Evolutionary conservation across 2,329 filamentous ascomycete genomes (phyloP), one percentile per base, ranked within the genome.

Genomic region (Pseudopyrenochaeta lycopersici): DNA sequence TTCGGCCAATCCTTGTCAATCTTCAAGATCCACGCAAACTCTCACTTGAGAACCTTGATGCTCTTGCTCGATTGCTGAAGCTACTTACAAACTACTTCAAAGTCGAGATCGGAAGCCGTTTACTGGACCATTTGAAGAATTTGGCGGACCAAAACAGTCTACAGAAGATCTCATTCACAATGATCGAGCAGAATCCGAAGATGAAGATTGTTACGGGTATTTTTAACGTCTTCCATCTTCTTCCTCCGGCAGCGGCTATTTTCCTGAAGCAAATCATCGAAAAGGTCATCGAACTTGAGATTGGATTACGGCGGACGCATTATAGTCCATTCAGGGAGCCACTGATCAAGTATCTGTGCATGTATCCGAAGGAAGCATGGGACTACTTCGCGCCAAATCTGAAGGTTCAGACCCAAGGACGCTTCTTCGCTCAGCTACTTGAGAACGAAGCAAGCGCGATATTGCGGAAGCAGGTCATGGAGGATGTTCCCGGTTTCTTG

Each of bases 31-130:
- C 94, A 0, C 92, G 96, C 73, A 89, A 94, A 52, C 81, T 99
- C 17, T 96, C 88, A 17, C 90, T 94, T 0, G 90, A 93, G 66
- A 93, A 93, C 2, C 81, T 99, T 4, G 93, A 98, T 72, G 96
- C 96, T 21, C 81, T 99, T 29, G 93, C 93, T 15, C 88, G 94
- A 33, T 82, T 99, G 1, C 78, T 99, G 55, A 94, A 95, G 60
- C 82, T 99, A 1, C 81, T 99, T 15, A 99, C 94, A 0, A 98
- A 95, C 54, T 99, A 99, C 75, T 99, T 99, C 78, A 99, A 99
- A 77, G 93, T 98, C 1, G 95, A 99, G 73, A 99, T 99, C 48
- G 96, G 95, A 6, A 86, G 91, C 18, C 87, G 95, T 20, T 79
- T 99, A n/a, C 82, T 99, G 9, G 94, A 98, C 60, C 95, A 99